Conservation (phyloP, 768 basidiomycete genomes). For the Hirschioporus abietinus region DNA sequence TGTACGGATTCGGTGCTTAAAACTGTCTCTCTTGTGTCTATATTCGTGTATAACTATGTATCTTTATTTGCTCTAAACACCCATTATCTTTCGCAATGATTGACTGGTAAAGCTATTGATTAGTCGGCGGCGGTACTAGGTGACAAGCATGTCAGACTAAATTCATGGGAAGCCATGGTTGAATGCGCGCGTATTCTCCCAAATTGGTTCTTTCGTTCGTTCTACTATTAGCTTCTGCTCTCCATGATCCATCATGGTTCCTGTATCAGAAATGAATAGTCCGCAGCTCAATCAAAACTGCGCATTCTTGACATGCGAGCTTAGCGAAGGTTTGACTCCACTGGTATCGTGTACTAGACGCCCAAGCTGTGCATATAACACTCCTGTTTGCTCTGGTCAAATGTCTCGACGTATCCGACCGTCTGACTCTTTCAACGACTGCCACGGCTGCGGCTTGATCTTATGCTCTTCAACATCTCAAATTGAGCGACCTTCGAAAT, state of each 20-base stretch:
- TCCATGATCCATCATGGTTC: too few species aligned
- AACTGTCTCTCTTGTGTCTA: background rate
- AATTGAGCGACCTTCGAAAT: background rate
- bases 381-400: background rate
- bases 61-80: background rate
- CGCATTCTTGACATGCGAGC: background rate
- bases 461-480: background rate
- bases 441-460: background rate
- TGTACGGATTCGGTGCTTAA: conserved; percentile 91
- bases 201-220: too few species aligned
- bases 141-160: too few species aligned
- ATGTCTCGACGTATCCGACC: background rate
- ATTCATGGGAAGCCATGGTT: too few species aligned
- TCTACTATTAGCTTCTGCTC: too few species aligned
- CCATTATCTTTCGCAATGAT: too few species aligned
- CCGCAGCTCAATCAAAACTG: background rate
- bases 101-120: too few species aligned
- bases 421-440: background rate
- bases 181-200: too few species aligned
- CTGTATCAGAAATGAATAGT: background rate
- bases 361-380: background rate
- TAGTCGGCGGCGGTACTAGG: too few species aligned
- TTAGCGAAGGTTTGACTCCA: too few species aligned
- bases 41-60: background rate
- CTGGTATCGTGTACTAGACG: background rate